Evolutionary conservation across 352 stramenopile species (phyloP), one percentile per base, ranked within the genome.

Genomic region (Phytopythium boreale): DNA sequence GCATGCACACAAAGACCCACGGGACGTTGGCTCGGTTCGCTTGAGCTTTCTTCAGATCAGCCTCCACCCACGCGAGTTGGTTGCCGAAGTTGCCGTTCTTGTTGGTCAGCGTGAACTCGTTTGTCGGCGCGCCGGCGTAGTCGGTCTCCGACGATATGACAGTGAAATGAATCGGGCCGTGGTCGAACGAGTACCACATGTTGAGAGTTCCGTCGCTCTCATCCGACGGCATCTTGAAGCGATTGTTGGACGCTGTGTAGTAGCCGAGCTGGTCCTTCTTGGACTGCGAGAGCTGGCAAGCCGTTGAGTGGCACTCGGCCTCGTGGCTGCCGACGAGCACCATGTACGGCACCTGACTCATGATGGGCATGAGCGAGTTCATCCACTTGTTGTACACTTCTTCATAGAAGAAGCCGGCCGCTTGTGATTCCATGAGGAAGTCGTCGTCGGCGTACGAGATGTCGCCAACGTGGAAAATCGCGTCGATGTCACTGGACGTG

Each of bases 141-240:
- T 85, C 76, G 2, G 77, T 93, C 67, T 96, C 88, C 10, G 77
- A 87, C 44, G 82, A 87, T 20, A 96, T 73, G 15, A 75, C 65
- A 6, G 82, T 85, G 41, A 90, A 87, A 66, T 95, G 87, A 20
- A 92, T 70, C 27, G 73, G 71, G 1, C 72, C 72, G 52, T 80
- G 61, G 10, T 82, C 72, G 49, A 85, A 85, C 44, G 71, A 78
- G 66, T 80, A 76, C 72, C 72, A 86, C 75, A 86, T 86, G 51
- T 80, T 86, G 56, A 75, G 47, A 22, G 64, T 65, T n/a, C 77
- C 77, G 4, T 51, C 62, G 53, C 66, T 77, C 49, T 86, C 77
- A 10, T 57, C 22, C 31, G 73, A 82, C 10, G 72, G 77, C 77
- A 86, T 82, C 59, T 68, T 67, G 57, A 70, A 82, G n/a, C 74